Evolutionary conservation across 352 stramenopile species (phyloP), one percentile per base, ranked within the genome.

Genomic region (Globisporangium nagaii): DNA sequence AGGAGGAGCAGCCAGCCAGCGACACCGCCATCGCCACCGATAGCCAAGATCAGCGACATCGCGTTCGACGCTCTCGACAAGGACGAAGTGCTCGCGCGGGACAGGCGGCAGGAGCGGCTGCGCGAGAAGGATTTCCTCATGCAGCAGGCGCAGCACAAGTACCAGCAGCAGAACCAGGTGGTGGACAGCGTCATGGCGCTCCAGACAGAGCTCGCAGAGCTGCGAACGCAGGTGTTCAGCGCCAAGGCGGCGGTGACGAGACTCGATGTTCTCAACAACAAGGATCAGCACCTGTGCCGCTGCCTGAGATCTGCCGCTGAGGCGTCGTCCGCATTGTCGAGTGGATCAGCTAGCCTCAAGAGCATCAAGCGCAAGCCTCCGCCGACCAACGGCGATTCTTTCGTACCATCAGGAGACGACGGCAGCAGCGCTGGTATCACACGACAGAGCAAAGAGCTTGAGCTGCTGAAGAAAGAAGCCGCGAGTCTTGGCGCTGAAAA

Each of bases 41-140:
- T 27, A 6, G 9, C 20, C 25, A 24, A 50, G 43, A 37, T 50
- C 73, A 72, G 15, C 20, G 35, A 37, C 11, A 30, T 58, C 9
- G 32, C 41, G 13, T 41, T 43, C 25, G 55, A 49, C n/a, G 66
- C 71, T 34, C 62, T 73, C 10, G 60, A 83, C 56, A 65, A 73
- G 36, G 76, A 86, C 49, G 79, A 85, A 37, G 60, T 59, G 15
- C 59, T 80, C 15, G 69, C 66, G 8, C 40, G 53, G 19, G 77
- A 87, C 36, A 75, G 70, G 47, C 66, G 77, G 1, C 63, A 65
- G 43, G 49, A 75, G 35, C 49, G 58, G 2, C 60, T 69, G 27
- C 53, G 73, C 4, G 79, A 90, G 35, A 68, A 88, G 9, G 77
- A 90, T 41, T 86, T 69, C 46, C 15, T 79, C 13, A 70, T 79